Percentiles rank a stretch among this genome's conserved stretches.
phyloP scores from a whole-genome alignment of 352 stramenopile species.

The Globisporangium viniferum region DNA sequence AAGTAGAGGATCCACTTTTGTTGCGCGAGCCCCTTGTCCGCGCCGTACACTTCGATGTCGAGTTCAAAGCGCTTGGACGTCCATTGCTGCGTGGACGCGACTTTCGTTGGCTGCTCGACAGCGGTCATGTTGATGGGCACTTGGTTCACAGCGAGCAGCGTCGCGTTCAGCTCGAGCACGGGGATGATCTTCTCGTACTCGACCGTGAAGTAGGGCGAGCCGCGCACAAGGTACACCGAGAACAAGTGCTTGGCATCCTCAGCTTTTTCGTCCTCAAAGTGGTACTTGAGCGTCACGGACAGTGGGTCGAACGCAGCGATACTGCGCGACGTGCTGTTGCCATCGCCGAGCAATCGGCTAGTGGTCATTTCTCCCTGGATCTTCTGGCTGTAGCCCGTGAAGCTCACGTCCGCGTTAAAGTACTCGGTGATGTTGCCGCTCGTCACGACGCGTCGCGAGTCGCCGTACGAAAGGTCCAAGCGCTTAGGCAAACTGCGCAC shows the following conservation, averaged over 20 bases:
- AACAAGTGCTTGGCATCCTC: slow-evolving; percentile 25
- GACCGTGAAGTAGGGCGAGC: slow-evolving; percentile 78
- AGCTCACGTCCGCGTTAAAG: slow-evolving; percentile 74
- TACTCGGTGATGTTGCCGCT: slow-evolving; percentile 66
- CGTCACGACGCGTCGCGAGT: slow-evolving; percentile 65
- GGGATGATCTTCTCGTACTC: slow-evolving; percentile 70
- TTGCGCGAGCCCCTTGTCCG: slow-evolving; percentile 16
- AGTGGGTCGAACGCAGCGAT: slow-evolving; percentile 70
- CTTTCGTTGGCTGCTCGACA: slow-evolving; percentile 9
- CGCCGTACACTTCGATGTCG: slow-evolving; percentile 62
- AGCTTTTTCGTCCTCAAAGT: slow-evolving; percentile 31
- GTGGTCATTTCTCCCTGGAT: slow-evolving; percentile 12
- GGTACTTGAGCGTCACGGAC: slow-evolving; percentile 64
- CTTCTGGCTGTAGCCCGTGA: slow-evolving; percentile 60
- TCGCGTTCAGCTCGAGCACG: slow-evolving; percentile 68
- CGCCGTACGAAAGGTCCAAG: slow-evolving; percentile 81
- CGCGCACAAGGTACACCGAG: slow-evolving; percentile 43
- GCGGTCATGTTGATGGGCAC: slow-evolving; percentile 31
- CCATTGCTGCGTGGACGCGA: slow-evolving; percentile 40
- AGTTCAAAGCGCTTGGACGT: slow-evolving; percentile 65
- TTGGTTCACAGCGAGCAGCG: slow-evolving; percentile 52
- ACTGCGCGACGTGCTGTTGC: slow-evolving; percentile 59
- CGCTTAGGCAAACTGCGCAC: slow-evolving; percentile 63
- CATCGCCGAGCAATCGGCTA: slow-evolving; percentile 45
- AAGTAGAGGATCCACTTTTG: slow-evolving; percentile 83